phyloP scores from a whole-genome alignment of 352 stramenopile species.

The Pythium pyrilobum region DNA sequence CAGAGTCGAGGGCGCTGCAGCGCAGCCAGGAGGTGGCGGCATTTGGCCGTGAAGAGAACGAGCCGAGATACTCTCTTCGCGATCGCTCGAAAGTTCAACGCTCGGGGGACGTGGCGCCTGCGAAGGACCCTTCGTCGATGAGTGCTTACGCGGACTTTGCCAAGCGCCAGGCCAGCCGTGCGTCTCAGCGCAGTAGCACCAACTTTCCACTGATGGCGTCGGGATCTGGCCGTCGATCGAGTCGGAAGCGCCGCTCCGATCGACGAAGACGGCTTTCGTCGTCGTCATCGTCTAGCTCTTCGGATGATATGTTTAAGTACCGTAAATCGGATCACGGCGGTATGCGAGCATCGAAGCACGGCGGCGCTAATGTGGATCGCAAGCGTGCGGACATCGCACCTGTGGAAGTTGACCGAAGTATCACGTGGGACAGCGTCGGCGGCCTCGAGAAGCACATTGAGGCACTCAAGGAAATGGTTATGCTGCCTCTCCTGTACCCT shows the following conservation, averaged over 20 bases:
- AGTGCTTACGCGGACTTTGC: constrained; percentile 57
- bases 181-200: constrained; percentile 1
- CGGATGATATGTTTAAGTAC: constrained; percentile 47
- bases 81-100: constrained; percentile 67
- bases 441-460: constrained; percentile 83
- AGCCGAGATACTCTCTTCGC: constrained; percentile 59
- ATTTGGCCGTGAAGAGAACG: constrained; percentile 15
- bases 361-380: constrained; percentile 12
- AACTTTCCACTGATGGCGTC: constrained; percentile 1
- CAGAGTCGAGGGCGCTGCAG: neutral
- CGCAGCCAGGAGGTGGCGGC: neutral
- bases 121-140: constrained; percentile 27
- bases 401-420: constrained; percentile 72
- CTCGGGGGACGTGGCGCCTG: constrained; percentile 15
- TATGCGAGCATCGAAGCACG: constrained; percentile 39
- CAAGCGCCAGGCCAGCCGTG: constrained; percentile 49
- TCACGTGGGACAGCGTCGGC: constrained; percentile 85
- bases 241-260: constrained; percentile 2
- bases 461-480: constrained; percentile 92
- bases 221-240: constrained; percentile 23
- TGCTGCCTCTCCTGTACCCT: constrained; percentile 90
- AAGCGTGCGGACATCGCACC: constrained; percentile 74
- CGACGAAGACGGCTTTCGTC: constrained; percentile 33
- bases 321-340: constrained; percentile 62
- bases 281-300: constrained; percentile 32